phyloP scores from a whole-genome alignment of 208 protist genomes.

The Leishmania guyanensis region DNA sequence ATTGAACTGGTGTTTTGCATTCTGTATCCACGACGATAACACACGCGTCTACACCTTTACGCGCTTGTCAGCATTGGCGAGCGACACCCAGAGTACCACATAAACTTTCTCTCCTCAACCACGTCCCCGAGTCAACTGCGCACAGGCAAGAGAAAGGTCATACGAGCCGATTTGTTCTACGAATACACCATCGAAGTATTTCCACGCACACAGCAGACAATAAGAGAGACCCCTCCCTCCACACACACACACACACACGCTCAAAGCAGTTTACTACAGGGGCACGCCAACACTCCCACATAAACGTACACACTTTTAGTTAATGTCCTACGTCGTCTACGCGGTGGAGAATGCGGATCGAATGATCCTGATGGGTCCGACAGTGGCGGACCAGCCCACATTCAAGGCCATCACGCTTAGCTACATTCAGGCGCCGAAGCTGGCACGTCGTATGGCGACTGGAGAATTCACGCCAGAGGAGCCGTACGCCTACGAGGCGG shows the following conservation, averaged over 20 bases:
- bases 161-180: not conserved
- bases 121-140: too few relatives aligned
- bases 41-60: not conserved
- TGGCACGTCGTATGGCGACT: conserved; percentile 48
- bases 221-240: not conserved
- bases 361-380: conserved; percentile 72
- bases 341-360: conserved; percentile 88
- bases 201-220: not conserved
- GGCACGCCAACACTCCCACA: not conserved
- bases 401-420: conserved; percentile 83
- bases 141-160: too few relatives aligned
- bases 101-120: too few relatives aligned
- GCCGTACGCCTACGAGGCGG: conserved; percentile 85
- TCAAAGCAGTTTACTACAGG: not conserved
- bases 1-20: not conserved
- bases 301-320: not conserved
- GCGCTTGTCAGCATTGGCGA: not conserved
- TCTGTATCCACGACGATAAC: not conserved
- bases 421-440: conserved; percentile 84
- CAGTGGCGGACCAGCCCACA: conserved; percentile 52
- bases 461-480: conserved; percentile 84
- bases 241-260: not conserved
- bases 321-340: conserved; percentile 82
- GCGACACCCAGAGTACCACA: too few relatives aligned
- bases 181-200: not conserved